Evolutionary conservation across 2,329 filamentous ascomycete genomes (phyloP).

Genomic region (Fusarium burgessii): DNA sequence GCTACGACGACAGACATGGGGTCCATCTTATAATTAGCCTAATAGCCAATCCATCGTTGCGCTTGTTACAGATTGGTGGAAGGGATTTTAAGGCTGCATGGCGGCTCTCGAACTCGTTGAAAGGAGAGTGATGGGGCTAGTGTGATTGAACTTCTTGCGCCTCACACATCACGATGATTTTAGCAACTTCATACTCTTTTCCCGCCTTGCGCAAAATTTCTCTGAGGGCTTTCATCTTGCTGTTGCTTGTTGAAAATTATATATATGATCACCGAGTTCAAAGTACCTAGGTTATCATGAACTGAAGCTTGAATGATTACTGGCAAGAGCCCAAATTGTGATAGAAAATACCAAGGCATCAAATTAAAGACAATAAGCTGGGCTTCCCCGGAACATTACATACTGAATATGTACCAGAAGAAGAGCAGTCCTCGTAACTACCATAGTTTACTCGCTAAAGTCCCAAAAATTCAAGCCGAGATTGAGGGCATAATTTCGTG

Average conservation of each 20-base stretch:
- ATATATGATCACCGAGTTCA: too few species aligned
- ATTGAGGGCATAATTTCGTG: neutral
- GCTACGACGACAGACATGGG: neutral
- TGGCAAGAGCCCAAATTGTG: neutral
- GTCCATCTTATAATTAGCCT: too few species aligned
- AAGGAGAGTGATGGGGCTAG: neutral
- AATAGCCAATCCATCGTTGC: neutral
- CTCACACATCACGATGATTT: neutral
- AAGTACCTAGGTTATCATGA: too few species aligned
- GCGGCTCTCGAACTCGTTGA: neutral
- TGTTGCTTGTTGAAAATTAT: too few species aligned
- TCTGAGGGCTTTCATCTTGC: too few species aligned
- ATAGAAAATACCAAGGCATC: too few species aligned
- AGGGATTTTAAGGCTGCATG: neutral
- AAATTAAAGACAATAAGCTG: neutral
- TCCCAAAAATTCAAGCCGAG: fast-evolving
- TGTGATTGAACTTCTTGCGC: neutral
- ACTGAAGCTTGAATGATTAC: neutral
- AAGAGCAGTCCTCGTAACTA: too few species aligned
- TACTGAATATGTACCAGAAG: too few species aligned
- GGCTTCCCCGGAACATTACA: too few species aligned
- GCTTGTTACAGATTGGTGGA: too few species aligned
- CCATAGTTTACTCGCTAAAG: too few species aligned
- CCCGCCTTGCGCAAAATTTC: neutral
- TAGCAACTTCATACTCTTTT: neutral